phyloP scores from a whole-genome alignment of 106 monocot genomes.

The Narthecium ossifragum region DNA sequence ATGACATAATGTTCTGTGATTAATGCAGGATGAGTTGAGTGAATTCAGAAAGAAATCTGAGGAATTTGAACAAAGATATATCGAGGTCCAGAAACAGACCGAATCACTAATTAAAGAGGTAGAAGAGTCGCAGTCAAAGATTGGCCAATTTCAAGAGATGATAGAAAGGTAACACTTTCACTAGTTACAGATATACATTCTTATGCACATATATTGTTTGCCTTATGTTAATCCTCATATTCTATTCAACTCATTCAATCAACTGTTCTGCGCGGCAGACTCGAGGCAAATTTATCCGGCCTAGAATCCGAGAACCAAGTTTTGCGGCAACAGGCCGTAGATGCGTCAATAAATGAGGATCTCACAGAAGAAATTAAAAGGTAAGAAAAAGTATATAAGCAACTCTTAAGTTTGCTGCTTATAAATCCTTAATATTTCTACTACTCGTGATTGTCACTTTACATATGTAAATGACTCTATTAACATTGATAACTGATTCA shows the following conservation, averaged over 20 bases:
- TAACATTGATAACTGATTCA: neutral
- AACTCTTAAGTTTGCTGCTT: neutral
- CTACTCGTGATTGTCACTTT: too few species aligned
- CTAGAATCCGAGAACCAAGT: constrained; percentile 89
- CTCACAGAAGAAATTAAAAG: constrained; percentile 71
- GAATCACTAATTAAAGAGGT: constrained; percentile 54
- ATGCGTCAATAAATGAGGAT: constrained; percentile 56
- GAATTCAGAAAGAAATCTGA: constrained; percentile 72
- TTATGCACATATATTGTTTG: too few species aligned
- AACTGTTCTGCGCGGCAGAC: constrained; percentile 26
- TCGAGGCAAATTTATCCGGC: constrained; percentile 63
- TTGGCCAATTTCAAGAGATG: constrained; percentile 70
- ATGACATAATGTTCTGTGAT: too few species aligned
- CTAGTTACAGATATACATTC: too few species aligned
- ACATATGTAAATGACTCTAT: neutral
- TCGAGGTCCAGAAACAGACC: constrained; percentile 44
- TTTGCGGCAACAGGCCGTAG: constrained; percentile 77
- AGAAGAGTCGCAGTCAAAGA: constrained; percentile 53
- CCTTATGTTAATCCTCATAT: too few species aligned
- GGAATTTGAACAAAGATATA: constrained; percentile 64
- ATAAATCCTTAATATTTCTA: too few species aligned
- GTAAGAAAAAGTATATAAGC: constrained; percentile 15
- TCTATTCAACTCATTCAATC: neutral
- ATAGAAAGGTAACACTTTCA: constrained; percentile 53
- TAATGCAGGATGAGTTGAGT: constrained; percentile 50